Base-by-base conservation (phyloP, 352 stramenopile genomes). In the Phytophthora pseudosyringae region DNA sequence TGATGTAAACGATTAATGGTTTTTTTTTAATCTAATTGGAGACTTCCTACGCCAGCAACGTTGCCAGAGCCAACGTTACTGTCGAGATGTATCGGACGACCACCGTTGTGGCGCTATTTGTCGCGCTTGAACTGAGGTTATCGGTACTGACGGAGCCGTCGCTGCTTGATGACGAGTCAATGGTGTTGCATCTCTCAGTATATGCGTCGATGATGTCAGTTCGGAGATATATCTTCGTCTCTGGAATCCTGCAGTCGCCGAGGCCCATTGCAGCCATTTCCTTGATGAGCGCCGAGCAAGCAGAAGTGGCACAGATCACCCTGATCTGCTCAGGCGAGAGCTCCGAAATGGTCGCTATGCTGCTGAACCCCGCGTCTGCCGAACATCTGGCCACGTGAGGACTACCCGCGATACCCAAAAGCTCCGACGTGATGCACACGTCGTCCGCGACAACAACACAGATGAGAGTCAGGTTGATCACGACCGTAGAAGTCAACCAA, bases 171-270 rank as follows among this genome's bases (percentile, higher is more conserved):
- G 55, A 53, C 3, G 45, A 49, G 33, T 29, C 33, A 21, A 32
- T n/a, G n/a, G 25, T n/a, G 13, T 45, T 64, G 39, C 56, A 64
- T 36, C 26, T 64, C 16, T 64, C 26, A 3, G 35, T 13, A 6
- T 57, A 70, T 3, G 48, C 46, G 26, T 56, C 38, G 10, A 49
- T 43, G 3, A 59, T 59, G 26, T 60, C 62, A 15, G 56, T 49
- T 18, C 57, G 33, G 13, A 64, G 7, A 48, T 57, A 44, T 7
- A 64, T 64, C 45, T 57, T 36, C 1, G 56, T 57, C 15, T 49
- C 36, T 21, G 56, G 56, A 29, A 64, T 39, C 4, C 56, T 64
- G 56, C 56, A 64, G 36, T 57, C 15, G 8, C 56, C 56, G n/a
- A 64, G 45, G 11, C 36, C 45, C 45, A 57, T 33, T 26, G 45